phyloP scores from a whole-genome alignment of 352 stramenopile genomes.

The Pythium plurisporium region DNA sequence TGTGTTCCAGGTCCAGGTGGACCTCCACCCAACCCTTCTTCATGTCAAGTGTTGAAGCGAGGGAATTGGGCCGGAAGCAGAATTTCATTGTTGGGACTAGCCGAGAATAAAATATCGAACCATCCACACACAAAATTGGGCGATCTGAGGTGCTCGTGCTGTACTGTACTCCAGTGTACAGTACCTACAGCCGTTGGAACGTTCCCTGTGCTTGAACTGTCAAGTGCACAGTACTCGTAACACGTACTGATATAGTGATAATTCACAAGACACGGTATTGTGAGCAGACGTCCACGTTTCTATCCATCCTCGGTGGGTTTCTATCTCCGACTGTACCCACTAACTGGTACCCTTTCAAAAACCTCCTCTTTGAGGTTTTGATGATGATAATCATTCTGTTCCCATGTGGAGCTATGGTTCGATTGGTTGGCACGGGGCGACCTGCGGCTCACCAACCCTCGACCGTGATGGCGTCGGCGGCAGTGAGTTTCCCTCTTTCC shows the following conservation, averaged over 20 bases:
- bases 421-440: conserved; percentile 22
- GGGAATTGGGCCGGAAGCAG: conserved; percentile 4
- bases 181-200: no score
- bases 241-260: no score
- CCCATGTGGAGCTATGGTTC: not conserved
- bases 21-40: conserved; percentile 11
- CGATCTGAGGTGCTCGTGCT: no score
- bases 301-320: not conserved
- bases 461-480: not conserved
- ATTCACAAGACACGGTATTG: not conserved
- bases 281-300: not conserved
- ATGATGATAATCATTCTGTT: not conserved
- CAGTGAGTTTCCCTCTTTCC: conserved; percentile 22
- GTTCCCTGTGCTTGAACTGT: no score
- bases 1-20: no score
- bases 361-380: conserved; percentile 15
- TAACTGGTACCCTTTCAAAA: not conserved
- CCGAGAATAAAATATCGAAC: not conserved
- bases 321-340: not conserved
- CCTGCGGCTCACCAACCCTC: not conserved
- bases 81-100: not conserved
- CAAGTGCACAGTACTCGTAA: no score
- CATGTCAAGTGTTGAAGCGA: conserved; percentile 17
- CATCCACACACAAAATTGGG: not conserved
- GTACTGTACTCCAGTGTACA: no score